Base-by-base conservation (phyloP, 1,284 basidiomycete species). In the Meripilus lineatus region DNA sequence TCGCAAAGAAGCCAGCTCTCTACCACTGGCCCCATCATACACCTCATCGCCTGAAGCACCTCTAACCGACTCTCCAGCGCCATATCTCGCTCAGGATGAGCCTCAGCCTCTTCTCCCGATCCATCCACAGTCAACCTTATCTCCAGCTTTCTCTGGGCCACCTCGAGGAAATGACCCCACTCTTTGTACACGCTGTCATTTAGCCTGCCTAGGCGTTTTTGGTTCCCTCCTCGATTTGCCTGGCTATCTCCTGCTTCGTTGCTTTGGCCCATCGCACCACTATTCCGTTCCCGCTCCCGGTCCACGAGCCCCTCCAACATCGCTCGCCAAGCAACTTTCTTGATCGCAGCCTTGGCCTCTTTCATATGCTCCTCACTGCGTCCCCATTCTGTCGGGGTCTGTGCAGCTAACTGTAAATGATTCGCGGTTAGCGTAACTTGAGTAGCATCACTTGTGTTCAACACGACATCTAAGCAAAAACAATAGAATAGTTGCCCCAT, bases 271-370 rank as follows among this genome's bases (percentile, higher is more conserved):
- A 15, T 21, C 4, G 11, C n/a, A 17, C 14, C 41, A 18, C 34
- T 17, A 8, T 10, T 18, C 11, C 34, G 17, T 36, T 36, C 20
- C 3, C 15, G 17, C 13, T 35, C 13, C 38, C 44, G 22, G 10
- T 38, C 36, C 33, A 56, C 44, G 15, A 52, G 40, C 11, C 52
- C 52, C 37, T 59, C 56, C 4, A 66, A 52, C 21, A 84, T 62
- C 1, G 82, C 81, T 14, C 84, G 68, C 72, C 80, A 87, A 7
- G 76, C 72, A 25, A 85, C 72, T 56, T 86, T 86, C 20, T 74
- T 69, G 32, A 81, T 61, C 1, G 81, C 70, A 1, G 84, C 63
- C 24, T 60, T 56, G 5, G 71, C 60, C 4, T 49, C 51, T 13
- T 42, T 38, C 13, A 46, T 40, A 4, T 65, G 42, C 5, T 50